phyloP scores from a whole-genome alignment of 805 yeast genomes.

The Saturnispora galanensis region DNA sequence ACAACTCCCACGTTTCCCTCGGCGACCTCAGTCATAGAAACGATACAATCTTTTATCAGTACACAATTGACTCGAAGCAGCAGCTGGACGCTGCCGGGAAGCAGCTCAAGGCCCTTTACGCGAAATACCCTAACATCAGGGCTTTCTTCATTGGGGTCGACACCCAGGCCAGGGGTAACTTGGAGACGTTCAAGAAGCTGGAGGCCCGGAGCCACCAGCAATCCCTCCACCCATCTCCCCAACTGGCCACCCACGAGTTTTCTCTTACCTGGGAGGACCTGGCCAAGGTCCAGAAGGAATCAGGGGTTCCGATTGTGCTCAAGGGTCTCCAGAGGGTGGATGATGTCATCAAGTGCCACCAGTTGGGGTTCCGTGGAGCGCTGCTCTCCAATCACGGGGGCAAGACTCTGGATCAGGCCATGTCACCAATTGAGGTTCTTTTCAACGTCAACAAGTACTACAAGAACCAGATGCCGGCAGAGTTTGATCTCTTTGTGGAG shows the following conservation, averaged over 20 bases:
- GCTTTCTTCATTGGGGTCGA: constrained; percentile 81
- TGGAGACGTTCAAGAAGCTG: constrained; percentile 81
- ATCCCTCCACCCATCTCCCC: constrained; percentile 22
- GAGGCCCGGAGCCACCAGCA: constrained; percentile 36
- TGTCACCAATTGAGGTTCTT: constrained; percentile 53
- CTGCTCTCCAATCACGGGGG: constrained; percentile 72
- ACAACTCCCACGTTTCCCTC: constrained; percentile 70
- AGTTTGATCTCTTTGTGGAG: constrained; percentile 43
- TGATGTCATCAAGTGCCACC: constrained; percentile 51
- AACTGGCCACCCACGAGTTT: constrained; percentile 7
- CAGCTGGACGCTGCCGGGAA: constrained; percentile 47
- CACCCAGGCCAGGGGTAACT: constrained; percentile 69
- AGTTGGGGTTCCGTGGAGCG: constrained; percentile 51
- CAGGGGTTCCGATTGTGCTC: constrained; percentile 38
- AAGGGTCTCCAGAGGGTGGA: constrained; percentile 64
- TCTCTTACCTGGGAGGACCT: constrained; percentile 52
- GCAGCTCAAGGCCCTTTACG: constrained; percentile 17
- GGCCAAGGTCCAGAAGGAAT: constrained; percentile 36
- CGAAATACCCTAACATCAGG: constrained; percentile 38
- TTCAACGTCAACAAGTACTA: constrained; percentile 37
- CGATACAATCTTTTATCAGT: constrained; percentile 75
- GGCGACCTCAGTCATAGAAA: constrained; percentile 57
- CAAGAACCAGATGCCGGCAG: constrained; percentile 27
- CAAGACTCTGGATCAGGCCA: constrained; percentile 53
- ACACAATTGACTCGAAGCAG: constrained; percentile 55